phyloP scores from a whole-genome alignment of 371 early-diverging fungal species.

The Lichtheimia corymbifera region DNA sequence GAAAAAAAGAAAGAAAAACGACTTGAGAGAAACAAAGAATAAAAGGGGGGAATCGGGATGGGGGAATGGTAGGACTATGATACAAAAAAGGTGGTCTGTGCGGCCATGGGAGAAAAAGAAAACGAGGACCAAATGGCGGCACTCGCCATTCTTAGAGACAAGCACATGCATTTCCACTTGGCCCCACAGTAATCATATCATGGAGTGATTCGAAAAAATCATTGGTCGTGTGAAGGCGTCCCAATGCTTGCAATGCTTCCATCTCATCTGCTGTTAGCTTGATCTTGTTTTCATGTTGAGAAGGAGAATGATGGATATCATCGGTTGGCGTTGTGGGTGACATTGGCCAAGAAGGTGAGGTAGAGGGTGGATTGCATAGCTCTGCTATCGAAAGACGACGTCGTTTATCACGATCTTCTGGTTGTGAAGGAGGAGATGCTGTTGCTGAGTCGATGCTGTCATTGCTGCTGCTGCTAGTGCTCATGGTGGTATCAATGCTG shows the following conservation, averaged over 20 bases:
- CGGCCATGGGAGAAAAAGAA: not conserved
- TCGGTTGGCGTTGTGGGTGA: not conserved
- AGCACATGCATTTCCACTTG: slow-evolving; percentile 5
- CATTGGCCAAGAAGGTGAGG: not conserved
- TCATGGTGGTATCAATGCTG: not conserved
- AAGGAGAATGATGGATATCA: not conserved
- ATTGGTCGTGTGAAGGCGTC: slow-evolving; percentile 33
- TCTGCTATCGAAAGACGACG: slow-evolving; percentile 41
- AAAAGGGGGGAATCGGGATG: not conserved
- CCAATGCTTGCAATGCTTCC: slow-evolving; percentile 47
- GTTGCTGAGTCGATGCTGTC: not conserved
- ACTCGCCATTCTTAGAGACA: slow-evolving; percentile 10
- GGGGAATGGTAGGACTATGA: no score
- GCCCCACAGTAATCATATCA: slow-evolving; percentile 17
- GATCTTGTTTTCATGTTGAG: slow-evolving; percentile 14
- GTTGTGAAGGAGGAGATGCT: no score
- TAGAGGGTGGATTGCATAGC: slow-evolving; percentile 26
- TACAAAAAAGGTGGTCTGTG: slow-evolving; percentile 5
- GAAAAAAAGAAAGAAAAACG: slow-evolving; percentile 9
- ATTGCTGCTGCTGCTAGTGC: slow-evolving; percentile 11
- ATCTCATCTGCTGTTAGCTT: slow-evolving; percentile 43
- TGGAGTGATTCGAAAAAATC: slow-evolving; percentile 37
- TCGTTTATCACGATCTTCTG: not conserved
- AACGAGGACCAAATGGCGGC: not conserved
- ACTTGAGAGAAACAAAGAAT: slow-evolving; percentile 13